Base-by-base conservation (phyloP, 1,284 basidiomycete species). In the Anthracocystis panici-leucophaei region DNA sequence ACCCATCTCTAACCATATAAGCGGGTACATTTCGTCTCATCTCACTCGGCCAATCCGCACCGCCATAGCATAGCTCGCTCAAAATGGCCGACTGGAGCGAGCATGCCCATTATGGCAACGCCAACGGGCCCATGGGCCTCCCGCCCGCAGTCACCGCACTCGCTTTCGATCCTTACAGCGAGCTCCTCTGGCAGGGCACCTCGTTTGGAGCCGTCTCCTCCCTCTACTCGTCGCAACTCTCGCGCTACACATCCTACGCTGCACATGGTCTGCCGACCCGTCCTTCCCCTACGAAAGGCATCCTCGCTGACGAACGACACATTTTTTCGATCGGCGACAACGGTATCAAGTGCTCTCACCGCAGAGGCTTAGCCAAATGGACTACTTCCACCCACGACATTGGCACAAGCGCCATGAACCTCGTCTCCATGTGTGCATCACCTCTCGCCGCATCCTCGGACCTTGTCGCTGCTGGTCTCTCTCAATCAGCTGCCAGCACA, bases 101-200 rank as follows among this genome's bases (percentile, higher is more conserved):
- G 70, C 75, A 77, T 58, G 66, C 78, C 46, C 82, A 83, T 50
- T 67, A 80, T 55, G 73, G 65, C 57, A 76, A 76, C 52, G 45
- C 76, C 57, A 78, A 77, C 54, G 73, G 72, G 45, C 71, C 76
- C 42, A 68, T 81, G 48, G 81, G 78, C 58, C 64, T 77, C 18
- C 78, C 75, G 23, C 77, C 77, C 49, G 75, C 70, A 42, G 75
- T 84, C 51, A 76, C 76, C 6, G 64, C 81, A 12, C 69, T 97
- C 65, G 89, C 91, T 4, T 94, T 98, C 84, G 95, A 98, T 86
- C 92, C 93, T 7, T 91, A 92, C 45, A 92, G 93, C 1, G 95
- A 97, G 85, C 90, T 92, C 14, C 87, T 98, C 40, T 97, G 95
- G 94, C 88, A 92, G 51, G 95, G 94, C 48, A 89, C 90, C 20